phyloP scores from a whole-genome alignment of 495 filamentous ascomycete species.

The Penicillium dipodomyicola region DNA sequence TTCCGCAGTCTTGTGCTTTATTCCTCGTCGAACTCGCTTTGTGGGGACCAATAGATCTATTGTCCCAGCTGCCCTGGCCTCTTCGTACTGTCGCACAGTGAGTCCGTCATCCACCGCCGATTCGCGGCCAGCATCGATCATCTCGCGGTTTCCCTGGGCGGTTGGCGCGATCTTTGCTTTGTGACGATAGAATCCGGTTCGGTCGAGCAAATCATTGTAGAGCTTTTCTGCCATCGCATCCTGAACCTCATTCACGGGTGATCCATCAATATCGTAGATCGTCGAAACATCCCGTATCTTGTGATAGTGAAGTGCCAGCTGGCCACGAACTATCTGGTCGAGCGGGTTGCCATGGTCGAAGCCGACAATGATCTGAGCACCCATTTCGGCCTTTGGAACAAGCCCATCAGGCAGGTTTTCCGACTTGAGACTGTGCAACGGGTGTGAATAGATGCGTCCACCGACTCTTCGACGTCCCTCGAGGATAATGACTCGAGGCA shows the following conservation, averaged over 20 bases:
- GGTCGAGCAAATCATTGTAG: constrained; percentile 90
- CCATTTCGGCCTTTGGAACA: constrained; percentile 86
- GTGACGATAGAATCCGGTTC: constrained; percentile 84
- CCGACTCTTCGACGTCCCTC: constrained; percentile 87
- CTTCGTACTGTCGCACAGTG: constrained; percentile 70
- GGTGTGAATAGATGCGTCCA: constrained; percentile 92
- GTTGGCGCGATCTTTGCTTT: constrained; percentile 63
- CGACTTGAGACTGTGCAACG: constrained; percentile 60
- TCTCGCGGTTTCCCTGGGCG: constrained; percentile 78
- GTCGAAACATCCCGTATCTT: constrained; percentile 79
- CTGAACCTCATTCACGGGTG: constrained; percentile 70
- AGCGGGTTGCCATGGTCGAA: constrained; percentile 95
- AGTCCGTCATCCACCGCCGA: constrained; percentile 65
- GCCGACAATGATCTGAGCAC: constrained; percentile 95
- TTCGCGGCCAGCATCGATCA: constrained; percentile 82
- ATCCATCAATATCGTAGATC: constrained; percentile 86
- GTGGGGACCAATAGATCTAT: constrained; percentile 41
- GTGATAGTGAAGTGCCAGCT: constrained; percentile 86
- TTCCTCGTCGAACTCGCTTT: constrained; percentile 43
- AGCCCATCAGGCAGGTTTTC: constrained; percentile 47
- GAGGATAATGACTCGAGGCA: constrained; percentile 75
- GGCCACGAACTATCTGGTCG: constrained; percentile 83
- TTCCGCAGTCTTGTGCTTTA: constrained; percentile 47
- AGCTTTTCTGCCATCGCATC: constrained; percentile 84
- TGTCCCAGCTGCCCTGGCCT: constrained; percentile 45